Conservation (phyloP, 148 eudicot genomes). For the Rhododendron ferrugineum region DNA sequence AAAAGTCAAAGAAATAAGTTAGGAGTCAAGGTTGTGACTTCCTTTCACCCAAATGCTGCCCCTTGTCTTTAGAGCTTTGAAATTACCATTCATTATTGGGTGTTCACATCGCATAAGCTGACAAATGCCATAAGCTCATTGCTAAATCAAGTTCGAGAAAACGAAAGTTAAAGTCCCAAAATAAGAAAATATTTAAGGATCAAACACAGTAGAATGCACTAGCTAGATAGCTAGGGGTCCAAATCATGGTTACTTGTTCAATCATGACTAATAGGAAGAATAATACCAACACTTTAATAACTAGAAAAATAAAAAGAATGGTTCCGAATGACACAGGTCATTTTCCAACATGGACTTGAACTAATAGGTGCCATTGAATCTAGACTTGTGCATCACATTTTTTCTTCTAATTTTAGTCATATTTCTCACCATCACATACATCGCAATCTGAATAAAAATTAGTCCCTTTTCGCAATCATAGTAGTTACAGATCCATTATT, state of each 20-base stretch:
- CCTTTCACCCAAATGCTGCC: too few species aligned
- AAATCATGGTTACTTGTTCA: background rate
- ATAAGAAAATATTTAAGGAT: background rate
- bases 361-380: slow-evolving; percentile 9
- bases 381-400: background rate
- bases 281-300: background rate
- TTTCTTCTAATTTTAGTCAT: background rate
- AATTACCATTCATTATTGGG: too few species aligned
- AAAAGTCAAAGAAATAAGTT: too few species aligned
- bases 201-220: slow-evolving; percentile 2
- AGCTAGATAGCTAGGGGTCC: background rate
- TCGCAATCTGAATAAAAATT: background rate
- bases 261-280: background rate
- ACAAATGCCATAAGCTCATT: background rate
- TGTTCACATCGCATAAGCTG: background rate
- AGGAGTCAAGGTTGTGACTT: too few species aligned
- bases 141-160: background rate
- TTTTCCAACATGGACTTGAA: background rate
- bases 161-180: background rate
- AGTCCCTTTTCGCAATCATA: background rate
- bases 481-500: background rate
- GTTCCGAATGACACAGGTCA: background rate
- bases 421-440: background rate
- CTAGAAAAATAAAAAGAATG: background rate
- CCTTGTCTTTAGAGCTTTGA: too few species aligned